Base-by-base conservation (phyloP, 352 stramenopile species). In the Phytopythium cucurbitacearum region DNA sequence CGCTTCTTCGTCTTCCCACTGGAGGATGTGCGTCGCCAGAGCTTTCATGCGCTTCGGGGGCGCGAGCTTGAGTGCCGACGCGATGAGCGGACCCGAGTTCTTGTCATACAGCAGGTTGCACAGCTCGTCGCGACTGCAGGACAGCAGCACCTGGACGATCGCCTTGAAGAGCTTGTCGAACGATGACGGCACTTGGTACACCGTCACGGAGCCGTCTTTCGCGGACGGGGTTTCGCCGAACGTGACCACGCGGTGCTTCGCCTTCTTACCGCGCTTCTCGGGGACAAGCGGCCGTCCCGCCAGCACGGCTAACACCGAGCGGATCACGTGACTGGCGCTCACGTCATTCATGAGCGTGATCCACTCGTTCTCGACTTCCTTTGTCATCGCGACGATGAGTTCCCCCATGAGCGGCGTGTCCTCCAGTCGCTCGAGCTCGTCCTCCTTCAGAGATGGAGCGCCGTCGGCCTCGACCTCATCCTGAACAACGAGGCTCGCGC, bases 291-390 rank as follows among this genome's bases (percentile, higher is more conserved):
- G 72, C 35, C 80, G 82, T 15, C 83, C 83, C 5, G 71, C 78
- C 13, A 93, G 64, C 41, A 79, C 68, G 2, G 78, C 78, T 0
- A 93, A 62, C 47, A 93, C 74, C 3, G 78, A 88, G 21, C 83
- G 83, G 52, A 91, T 63, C 45, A 93, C 83, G 48, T 93, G 83
- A 53, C 76, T 91, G n/a, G 83, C 83, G 50, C 83, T 93, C 8
- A 93, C 79, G 48, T 93, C 83, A 60, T 90, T 90, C 74, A 91
- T 86, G 15, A 93, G 65, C n/a, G 76, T 86, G 50, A 93, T 71
- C 83, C 83, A 93, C 63, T 93, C 83, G 49, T 56, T 65, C 56
- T 91, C 67, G 39, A 93, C 76, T 49, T 93, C 83, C 48, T 71
- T 81, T 7, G 80, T 71, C 71, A 90, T 89, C 49, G 76, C 73